Conservation (phyloP, 2,329 filamentous ascomycete genomes). For the Didymella pomorum region DNA sequence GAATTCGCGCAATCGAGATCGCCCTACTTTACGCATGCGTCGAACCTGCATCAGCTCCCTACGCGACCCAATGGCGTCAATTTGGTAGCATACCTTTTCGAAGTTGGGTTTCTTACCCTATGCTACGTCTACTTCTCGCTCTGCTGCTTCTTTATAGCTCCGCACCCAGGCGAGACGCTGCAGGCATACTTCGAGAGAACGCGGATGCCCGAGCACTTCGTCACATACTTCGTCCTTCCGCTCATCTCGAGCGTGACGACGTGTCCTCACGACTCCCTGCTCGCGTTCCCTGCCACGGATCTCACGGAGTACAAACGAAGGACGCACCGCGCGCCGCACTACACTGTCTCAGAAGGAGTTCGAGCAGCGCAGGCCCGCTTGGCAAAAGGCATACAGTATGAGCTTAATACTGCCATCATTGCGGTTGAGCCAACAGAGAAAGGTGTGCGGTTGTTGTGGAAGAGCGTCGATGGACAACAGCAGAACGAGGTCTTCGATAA, state of each 20-base stretch:
- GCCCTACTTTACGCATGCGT: conserved; percentile 63
- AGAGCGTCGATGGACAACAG: conserved; percentile 12
- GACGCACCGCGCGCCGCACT: conserved; percentile 60
- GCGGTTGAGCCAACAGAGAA: conserved; percentile 43
- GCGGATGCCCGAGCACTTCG: conserved; percentile 58
- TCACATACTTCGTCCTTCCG: conserved; percentile 61
- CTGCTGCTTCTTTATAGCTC: conserved; percentile 60
- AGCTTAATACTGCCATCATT: conserved; percentile 53
- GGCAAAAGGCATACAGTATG: conserved; percentile 52
- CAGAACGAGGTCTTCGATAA: conserved; percentile 57
- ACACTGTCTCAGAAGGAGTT: conserved; percentile 61
- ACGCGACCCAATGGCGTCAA: conserved; percentile 50
- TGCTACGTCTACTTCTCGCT: conserved; percentile 64
- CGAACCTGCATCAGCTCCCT: conserved; percentile 61
- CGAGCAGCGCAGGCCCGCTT: conserved; percentile 60
- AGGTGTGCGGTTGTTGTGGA: conserved; percentile 50
- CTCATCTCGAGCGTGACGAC: conserved; percentile 64
- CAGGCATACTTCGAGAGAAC: conserved; percentile 61
- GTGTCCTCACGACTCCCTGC: conserved; percentile 60
- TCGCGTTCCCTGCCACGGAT: conserved; percentile 63
- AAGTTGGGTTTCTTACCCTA: conserved; percentile 56
- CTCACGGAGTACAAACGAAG: conserved; percentile 60
- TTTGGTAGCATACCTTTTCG: conserved; percentile 53
- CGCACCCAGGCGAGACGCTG: conserved; percentile 56
- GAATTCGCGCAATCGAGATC: conserved; percentile 53